Evolutionary conservation across 495 filamentous ascomycete species (phyloP).

Genomic region (Aspergillus ostianus): DNA sequence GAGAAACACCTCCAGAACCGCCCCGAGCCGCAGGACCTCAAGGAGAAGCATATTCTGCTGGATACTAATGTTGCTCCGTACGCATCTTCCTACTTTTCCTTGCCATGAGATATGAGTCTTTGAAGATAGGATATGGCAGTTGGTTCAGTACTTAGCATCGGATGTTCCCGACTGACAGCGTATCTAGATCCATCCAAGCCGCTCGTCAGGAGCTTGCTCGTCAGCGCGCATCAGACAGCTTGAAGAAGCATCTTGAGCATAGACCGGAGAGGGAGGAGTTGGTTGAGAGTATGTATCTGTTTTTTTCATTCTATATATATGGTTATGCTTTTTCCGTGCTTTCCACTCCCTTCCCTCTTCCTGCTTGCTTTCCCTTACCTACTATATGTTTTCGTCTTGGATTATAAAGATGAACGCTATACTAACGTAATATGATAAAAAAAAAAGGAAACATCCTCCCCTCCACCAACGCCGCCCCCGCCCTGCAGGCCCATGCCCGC

Average conservation of each 20-base stretch:
- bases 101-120: too few relatives aligned
- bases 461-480: slow-evolving; percentile 61
- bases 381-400: too few relatives aligned
- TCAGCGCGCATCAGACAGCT: slow-evolving; percentile 58
- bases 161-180: background rate
- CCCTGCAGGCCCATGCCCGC: slow-evolving; percentile 70
- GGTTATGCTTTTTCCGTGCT: background rate
- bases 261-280: slow-evolving; percentile 63
- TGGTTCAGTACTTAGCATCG: too few relatives aligned
- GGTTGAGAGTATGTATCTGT: slow-evolving; percentile 62
- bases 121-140: too few relatives aligned
- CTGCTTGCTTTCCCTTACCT: too few relatives aligned
- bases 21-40: slow-evolving; percentile 77
- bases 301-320: background rate
- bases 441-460: slow-evolving; percentile 76
- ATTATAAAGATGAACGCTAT: too few relatives aligned
- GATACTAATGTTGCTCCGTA: slow-evolving; percentile 71
- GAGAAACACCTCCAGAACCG: slow-evolving; percentile 80
- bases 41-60: slow-evolving; percentile 70
- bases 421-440: too few relatives aligned
- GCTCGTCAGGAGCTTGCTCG: slow-evolving; percentile 61
- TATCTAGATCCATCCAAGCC: slow-evolving; percentile 57
- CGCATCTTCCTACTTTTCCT: slow-evolving; percentile 16
- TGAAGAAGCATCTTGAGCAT: slow-evolving; percentile 66
- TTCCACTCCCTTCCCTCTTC: too few relatives aligned